phyloP scores from a whole-genome alignment of 768 basidiomycete species.

The Pleurotus eryngii region DNA sequence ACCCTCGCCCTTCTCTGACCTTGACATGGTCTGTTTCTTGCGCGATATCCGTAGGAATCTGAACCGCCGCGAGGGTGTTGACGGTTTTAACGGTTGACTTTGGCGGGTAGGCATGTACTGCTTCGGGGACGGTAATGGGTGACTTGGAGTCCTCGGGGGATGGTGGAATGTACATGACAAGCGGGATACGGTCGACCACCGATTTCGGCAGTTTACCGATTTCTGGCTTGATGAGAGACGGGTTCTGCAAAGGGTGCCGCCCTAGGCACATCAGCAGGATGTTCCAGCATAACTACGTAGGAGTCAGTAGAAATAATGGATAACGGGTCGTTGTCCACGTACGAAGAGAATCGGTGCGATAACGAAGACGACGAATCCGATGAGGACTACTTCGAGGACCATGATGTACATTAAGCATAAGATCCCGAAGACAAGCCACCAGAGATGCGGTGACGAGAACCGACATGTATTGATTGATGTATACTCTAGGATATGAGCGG shows the following conservation, averaged over 20 bases:
- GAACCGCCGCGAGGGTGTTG: slow-evolving; percentile 44
- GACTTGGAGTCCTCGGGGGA: slow-evolving; percentile 45
- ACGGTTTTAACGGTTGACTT: slow-evolving; percentile 27
- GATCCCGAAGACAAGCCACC: slow-evolving; percentile 85
- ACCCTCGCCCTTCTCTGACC: slow-evolving; percentile 6
- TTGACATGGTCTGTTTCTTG: slow-evolving; percentile 12
- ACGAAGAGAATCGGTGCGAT: slow-evolving; percentile 79
- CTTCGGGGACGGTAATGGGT: slow-evolving; percentile 39
- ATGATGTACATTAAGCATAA: slow-evolving; percentile 78
- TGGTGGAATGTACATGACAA: slow-evolving; percentile 83
- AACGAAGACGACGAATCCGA: slow-evolving; percentile 76
- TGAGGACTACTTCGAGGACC: slow-evolving; percentile 63
- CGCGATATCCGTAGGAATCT: slow-evolving; percentile 42
- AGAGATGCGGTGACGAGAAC: slow-evolving; percentile 70
- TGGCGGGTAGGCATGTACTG: slow-evolving; percentile 64
- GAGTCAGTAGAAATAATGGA: background rate
- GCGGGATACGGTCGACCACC: slow-evolving; percentile 74
- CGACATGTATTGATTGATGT: slow-evolving; percentile 75
- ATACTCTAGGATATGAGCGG: slow-evolving; percentile 76
- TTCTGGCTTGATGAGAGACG: slow-evolving; percentile 71
- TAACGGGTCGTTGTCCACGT: slow-evolving; percentile 26
- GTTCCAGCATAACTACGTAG: slow-evolving; percentile 66
- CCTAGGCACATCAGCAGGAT: slow-evolving; percentile 76
- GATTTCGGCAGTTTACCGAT: slow-evolving; percentile 70
- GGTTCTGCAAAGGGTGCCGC: slow-evolving; percentile 74